Percentiles rank a stretch among this genome's conserved stretches.
Evolutionary conservation across 1,139 yeast genomes (phyloP).

Genomic region (Taiozyma onychis): DNA sequence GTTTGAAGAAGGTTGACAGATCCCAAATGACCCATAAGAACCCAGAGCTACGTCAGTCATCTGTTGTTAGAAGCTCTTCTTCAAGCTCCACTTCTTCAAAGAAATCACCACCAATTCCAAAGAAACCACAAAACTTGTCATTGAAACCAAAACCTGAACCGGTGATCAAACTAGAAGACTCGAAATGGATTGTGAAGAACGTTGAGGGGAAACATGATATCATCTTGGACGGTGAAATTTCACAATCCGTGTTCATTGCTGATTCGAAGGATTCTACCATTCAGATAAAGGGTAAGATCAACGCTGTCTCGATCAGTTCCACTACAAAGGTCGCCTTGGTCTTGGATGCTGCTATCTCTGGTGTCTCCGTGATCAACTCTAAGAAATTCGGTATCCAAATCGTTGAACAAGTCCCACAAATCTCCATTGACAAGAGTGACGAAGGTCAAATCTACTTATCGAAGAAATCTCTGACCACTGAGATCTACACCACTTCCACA

Average conservation of each 20-base stretch:
- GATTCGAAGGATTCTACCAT: constrained; percentile 69
- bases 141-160: constrained; percentile 59
- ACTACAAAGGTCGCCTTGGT: constrained; percentile 71
- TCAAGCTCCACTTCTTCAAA: constrained; percentile 34
- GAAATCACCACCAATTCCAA: constrained; percentile 51
- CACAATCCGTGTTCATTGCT: constrained; percentile 86
- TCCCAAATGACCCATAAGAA: constrained; percentile 94
- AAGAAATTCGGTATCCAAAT: constrained; percentile 81
- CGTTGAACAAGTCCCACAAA: constrained; percentile 71
- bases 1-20: constrained; percentile 86
- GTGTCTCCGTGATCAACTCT: constrained; percentile 83
- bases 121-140: constrained; percentile 63
- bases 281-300: constrained; percentile 86
- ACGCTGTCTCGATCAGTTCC: constrained; percentile 76
- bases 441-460: constrained; percentile 80
- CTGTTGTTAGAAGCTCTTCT: constrained; percentile 24
- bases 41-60: constrained; percentile 64
- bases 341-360: constrained; percentile 79
- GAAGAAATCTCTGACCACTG: constrained; percentile 61
- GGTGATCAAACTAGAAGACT: constrained; percentile 72
- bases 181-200: constrained; percentile 87
- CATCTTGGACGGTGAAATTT: constrained; percentile 71
- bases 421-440: constrained; percentile 84
- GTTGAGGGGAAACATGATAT: constrained; percentile 54
- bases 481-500: constrained; percentile 76